Evolutionary conservation across 768 basidiomycete species (phyloP), one percentile per base, ranked within the genome.

Genomic region (Hericium rajendrae): DNA sequence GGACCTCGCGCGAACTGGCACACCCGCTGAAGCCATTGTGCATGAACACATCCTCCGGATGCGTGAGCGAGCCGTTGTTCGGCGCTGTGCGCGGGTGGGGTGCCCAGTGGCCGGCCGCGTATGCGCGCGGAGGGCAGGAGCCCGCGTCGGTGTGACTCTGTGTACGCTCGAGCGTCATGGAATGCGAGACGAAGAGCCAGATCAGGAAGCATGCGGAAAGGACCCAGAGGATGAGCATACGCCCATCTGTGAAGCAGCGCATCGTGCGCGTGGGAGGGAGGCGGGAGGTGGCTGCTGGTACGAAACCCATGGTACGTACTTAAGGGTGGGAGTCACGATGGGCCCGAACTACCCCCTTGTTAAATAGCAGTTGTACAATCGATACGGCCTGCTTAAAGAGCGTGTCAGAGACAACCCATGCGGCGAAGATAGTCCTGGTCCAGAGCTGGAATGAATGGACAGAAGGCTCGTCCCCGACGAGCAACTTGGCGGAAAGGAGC

Each of bases 1-100:
- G 70, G 61, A 75, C 78, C 67, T 86, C 84, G 55, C 83, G 73
- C 55, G 78, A 76, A 61, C 78, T 79, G 18, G 85, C 84, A 60
- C 84, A 86, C 38, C 82, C 82, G 54, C 76, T 70, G 39, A 83
- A 77, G 8, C 83, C 83, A n/a, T 78, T 73, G 61, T 84, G 78
- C 3, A 58, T 65, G 48, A 82, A 67, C 9, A 74, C 76, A 58
- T 85, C 77, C 32, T 75, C 71, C 12, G 65, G 63, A 22, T 63
- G 53, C 2, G 71, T 70, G 69, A 81, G 74, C 10, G 59, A 28
- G 26, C 49, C 48, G 43, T 58, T 61, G 40, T 18, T 18, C 12
- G 40, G 15, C 13, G 40, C 15, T 5, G 18, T 15, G 40, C 40
- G 40, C 40, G 40, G 40, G 15, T 41, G 40, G 11, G 13, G 12